Base-by-base conservation (phyloP, 2,329 filamentous ascomycete genomes). In the Xylaria multiplex region DNA sequence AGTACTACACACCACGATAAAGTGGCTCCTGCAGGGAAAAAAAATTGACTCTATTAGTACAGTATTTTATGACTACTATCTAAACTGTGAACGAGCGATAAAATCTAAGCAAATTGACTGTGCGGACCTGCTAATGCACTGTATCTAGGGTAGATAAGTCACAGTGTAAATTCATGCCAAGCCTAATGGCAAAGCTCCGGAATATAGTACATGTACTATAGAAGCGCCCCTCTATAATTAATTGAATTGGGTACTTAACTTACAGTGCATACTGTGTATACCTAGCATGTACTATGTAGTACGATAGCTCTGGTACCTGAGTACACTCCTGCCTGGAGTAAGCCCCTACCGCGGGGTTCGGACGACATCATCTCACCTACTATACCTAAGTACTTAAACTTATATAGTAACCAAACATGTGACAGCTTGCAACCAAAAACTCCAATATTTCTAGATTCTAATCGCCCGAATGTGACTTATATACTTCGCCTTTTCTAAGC, bases 1-100 rank as follows among this genome's bases (percentile, higher is more conserved):
- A 27, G 27, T 27, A 5, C 27, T 27, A 27, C 27, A 27, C 27
- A 27, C 27, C 27, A 27, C 27, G 27, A 27, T 27, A 65, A 62
- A 58, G 58, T 65, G 53, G 63, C 53, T 30, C 52, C 3, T 45
- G 32, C 22, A 55, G 52, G 46, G 27, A 57, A 62, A 22, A 22
- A 65, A 57, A 42, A 42, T 46, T 43, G 43, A 40, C 22, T 55
- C 22, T 40, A 42, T 27, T 3, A 54, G 16, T 13, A 53, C 49
- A 53, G 30, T 53, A n/a, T 8, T 4, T 35, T 19, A 9, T 37
- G 7, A 5, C 2, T 22, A 22, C 14, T 2, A 37, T 1, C 7
- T 13, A 9, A 13, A 53, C 49, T 53, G 49, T 53, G 11, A 6
- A 13, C 2, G 35, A 8, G 35, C 8, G 2, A 9, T 37, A 37